phyloP scores from a whole-genome alignment of 2,329 filamentous ascomycete genomes.

The Massarina eburnea region DNA sequence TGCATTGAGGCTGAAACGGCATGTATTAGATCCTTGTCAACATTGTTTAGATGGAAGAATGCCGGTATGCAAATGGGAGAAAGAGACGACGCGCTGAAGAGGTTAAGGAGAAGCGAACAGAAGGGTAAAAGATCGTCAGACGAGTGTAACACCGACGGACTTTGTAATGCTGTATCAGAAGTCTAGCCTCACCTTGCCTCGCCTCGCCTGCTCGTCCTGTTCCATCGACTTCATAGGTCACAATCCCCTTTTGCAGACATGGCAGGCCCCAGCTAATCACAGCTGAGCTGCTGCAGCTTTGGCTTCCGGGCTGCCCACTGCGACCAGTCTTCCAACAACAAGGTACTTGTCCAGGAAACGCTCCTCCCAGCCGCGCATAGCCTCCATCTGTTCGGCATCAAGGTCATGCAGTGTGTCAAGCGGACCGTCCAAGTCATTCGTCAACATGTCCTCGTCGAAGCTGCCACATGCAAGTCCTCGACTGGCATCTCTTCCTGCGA shows the following conservation, averaged over 20 bases:
- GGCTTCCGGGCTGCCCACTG: slow-evolving; percentile 58
- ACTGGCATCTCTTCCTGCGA: slow-evolving; percentile 88
- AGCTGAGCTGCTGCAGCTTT: slow-evolving; percentile 42
- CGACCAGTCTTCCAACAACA: slow-evolving; percentile 84
- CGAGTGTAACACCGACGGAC: no score
- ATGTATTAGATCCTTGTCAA: background rate
- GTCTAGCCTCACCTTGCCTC: no score
- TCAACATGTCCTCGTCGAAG: slow-evolving; percentile 95
- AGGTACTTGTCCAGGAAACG: slow-evolving; percentile 92
- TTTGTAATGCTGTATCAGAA: no score
- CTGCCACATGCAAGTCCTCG: slow-evolving; percentile 86
- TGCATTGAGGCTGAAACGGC: slow-evolving; percentile 21
- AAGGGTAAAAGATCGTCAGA: no score
- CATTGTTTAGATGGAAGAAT: background rate
- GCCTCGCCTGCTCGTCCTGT: no score
- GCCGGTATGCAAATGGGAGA: no score
- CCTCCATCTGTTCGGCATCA: slow-evolving; percentile 74
- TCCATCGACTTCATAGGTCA: no score
- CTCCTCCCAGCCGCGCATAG: slow-evolving; percentile 88
- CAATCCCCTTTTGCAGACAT: no score
- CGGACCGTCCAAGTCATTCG: slow-evolving; percentile 81
- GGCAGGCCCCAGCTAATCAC: slow-evolving; percentile 2
- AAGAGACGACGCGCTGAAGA: background rate
- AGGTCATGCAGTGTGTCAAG: slow-evolving; percentile 76
- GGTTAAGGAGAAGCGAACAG: background rate